Evolutionary conservation across 2,329 filamentous ascomycete genomes (phyloP).

Genomic region (Penicillium decumbens): DNA sequence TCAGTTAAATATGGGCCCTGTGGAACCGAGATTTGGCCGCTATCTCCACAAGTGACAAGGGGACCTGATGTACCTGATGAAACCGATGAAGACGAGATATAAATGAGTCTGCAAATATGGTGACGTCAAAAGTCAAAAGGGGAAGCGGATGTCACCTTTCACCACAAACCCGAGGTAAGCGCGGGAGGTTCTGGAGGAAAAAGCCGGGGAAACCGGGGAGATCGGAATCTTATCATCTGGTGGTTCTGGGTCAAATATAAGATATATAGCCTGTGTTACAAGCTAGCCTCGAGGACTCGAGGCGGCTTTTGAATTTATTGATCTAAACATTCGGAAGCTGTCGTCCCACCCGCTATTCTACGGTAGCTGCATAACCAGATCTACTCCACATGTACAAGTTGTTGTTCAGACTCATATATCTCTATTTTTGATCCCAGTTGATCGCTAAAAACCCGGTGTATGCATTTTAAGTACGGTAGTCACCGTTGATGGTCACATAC

Average conservation of each 20-base stretch:
- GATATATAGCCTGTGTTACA: no score
- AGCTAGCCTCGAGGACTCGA: no score
- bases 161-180: conserved; percentile 4
- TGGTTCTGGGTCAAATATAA: not conserved
- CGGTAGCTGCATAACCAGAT: no score
- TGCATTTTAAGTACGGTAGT: conserved; percentile 55
- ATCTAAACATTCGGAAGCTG: no score
- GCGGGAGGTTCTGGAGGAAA: no score
- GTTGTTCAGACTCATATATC: not conserved
- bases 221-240: not conserved
- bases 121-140: conserved; percentile 13
- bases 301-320: no score
- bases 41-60: not conserved
- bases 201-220: no score
- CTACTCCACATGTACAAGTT: not conserved
- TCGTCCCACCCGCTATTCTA: no score
- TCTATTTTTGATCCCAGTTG: not conserved
- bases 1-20: not conserved
- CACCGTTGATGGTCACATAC: conserved; percentile 65
- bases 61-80: not conserved
- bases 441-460: conserved; percentile 14
- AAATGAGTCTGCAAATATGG: not conserved
- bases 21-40: conserved; percentile 2
- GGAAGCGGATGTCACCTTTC: conserved; percentile 9
- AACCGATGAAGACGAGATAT: no score